Percentiles rank a stretch among this genome's conserved stretches.
These are phyloP conservation scores for Calocybe gambosa DNA, from an alignment of 1,284 basidiomycete species.

Conservation along the genomic window DNA sequence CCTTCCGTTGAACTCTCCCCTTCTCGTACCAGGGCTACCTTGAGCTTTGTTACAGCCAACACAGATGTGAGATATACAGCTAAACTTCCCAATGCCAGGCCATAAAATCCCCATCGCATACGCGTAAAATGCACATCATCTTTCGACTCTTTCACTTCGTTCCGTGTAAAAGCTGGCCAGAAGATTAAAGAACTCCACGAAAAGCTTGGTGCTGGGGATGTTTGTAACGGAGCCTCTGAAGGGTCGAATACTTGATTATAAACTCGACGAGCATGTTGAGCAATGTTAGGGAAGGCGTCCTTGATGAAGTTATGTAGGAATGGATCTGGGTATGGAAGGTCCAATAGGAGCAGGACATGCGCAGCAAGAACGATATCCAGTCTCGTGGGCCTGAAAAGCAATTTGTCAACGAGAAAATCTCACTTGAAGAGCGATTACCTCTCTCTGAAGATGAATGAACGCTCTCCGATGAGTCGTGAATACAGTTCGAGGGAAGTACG, in stretches of 20 bases:
- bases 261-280: conserved; percentile 49
- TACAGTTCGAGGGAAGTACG: conserved; percentile 52
- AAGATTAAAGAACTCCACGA: conserved; percentile 26
- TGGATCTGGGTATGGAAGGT: conserved; percentile 57
- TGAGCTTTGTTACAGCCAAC: conserved; percentile 6
- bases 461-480: conserved; percentile 43
- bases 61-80: conserved; percentile 27
- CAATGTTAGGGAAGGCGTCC: conserved; percentile 49
- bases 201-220: conserved; percentile 7
- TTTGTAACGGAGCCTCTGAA: conserved; percentile 10
- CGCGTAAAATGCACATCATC: conserved; percentile 29
- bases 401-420: background rate
- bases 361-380: conserved; percentile 64
- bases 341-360: conserved; percentile 54
- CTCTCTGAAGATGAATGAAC: conserved; percentile 48
- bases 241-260: conserved; percentile 24
- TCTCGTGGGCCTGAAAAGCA: conserved; percentile 42
- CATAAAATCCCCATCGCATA: conserved; percentile 34
- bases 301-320: conserved; percentile 47
- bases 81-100: conserved; percentile 30
- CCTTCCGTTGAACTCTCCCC: background rate
- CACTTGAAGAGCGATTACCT: conserved; percentile 24
- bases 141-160: conserved; percentile 15
- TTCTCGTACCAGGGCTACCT: background rate
- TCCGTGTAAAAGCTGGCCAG: conserved; percentile 11